A percentile compares a stretch with the other conserved stretches of the same genome.
Conservation (phyloP, 2,329 filamentous ascomycete genomes). For the Raffaelea deltoideospora region DNA sequence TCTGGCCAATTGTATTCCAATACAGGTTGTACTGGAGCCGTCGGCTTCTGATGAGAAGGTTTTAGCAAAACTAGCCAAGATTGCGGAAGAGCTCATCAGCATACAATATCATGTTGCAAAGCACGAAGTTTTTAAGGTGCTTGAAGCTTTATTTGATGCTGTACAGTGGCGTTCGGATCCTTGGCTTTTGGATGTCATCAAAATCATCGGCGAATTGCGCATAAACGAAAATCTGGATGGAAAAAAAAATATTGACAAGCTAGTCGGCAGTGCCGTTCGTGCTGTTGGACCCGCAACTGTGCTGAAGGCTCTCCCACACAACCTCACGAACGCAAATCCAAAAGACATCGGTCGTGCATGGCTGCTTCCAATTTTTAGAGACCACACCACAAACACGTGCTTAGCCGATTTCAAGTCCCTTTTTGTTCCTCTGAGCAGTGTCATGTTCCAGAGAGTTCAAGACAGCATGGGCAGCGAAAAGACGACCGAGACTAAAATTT, state of each 20-base stretch:
- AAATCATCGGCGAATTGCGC: slow-evolving; percentile 72
- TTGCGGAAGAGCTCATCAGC: slow-evolving; percentile 59
- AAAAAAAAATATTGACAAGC: slow-evolving; percentile 87
- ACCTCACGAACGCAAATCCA: slow-evolving; percentile 61
- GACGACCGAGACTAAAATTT: slow-evolving; percentile 94
- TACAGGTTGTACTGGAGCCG: slow-evolving; percentile 69
- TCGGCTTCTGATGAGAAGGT: slow-evolving; percentile 88
- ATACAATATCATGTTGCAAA: slow-evolving; percentile 90
- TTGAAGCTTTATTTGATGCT: slow-evolving; percentile 74
- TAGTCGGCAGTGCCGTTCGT: slow-evolving; percentile 73
- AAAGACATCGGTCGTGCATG: slow-evolving; percentile 79
- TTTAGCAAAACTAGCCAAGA: slow-evolving; percentile 64
- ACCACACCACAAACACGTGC: slow-evolving; percentile 78
- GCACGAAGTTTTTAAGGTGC: slow-evolving; percentile 84
- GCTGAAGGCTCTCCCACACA: slow-evolving; percentile 69
- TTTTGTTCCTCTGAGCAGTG: slow-evolving; percentile 77
- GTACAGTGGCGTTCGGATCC: slow-evolving; percentile 75
- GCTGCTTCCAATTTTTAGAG: slow-evolving; percentile 82
- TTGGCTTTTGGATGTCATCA: slow-evolving; percentile 59
- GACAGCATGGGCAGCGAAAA: slow-evolving; percentile 72
- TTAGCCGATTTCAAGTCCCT: slow-evolving; percentile 73
- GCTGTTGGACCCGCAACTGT: slow-evolving; percentile 84
- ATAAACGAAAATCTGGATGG: slow-evolving; percentile 77
- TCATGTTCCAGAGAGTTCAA: slow-evolving; percentile 77
- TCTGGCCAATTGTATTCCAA: slow-evolving; percentile 75